Evolutionary conservation across 1,284 basidiomycete species (phyloP), one percentile per base, ranked within the genome.

Genomic region (Trametes hirsuta): DNA sequence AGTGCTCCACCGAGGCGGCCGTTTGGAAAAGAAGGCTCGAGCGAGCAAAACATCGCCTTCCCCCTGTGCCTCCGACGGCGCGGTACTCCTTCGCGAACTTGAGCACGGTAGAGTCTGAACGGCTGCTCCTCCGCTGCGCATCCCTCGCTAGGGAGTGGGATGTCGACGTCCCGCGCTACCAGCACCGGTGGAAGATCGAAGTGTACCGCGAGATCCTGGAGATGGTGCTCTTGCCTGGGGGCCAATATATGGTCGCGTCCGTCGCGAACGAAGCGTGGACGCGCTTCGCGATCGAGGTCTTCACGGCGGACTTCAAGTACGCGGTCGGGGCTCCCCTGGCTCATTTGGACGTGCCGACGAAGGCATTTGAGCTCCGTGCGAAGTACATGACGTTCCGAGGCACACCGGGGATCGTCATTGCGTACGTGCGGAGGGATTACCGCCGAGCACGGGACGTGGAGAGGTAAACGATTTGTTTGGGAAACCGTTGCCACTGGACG

Each of bases 1-100:
- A 40, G 3, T 59, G 55, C 39, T 50, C 87, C 0, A 85, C 87
- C 57, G 81, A 89, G 61, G 80, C 87, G 11, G 74, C 82, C 52
- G 82, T 90, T 30, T 91, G 89, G 89, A 87, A 86, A 69, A 81
- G 82, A 30, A 81, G 87, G 62, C 73, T 90, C 53, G 72, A 73
- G 47, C 72, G 75, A 12, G 76, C 88, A 58, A 76, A 75, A 24
- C 76, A 85, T 30, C 83, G 81, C 6, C 72, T 87, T n/a, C 84
- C 87, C 85, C 85, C 4, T 18, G 72, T 88, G 2, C 86, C 87
- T 1, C 88, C 87, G 0, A 84, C 84, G 0, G 76, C 79, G 47
- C 78, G 80, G 12, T 84, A 84, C 63, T 73, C 73, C 35, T 67
- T 78, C 24, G 67, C 70, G 9, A 71, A 75, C 53, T 67, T 81